Evolutionary conservation across 495 filamentous ascomycete genomes (phyloP), one percentile per base, ranked within the genome.

Genomic region (Penicillium psychrofluorescens): DNA sequence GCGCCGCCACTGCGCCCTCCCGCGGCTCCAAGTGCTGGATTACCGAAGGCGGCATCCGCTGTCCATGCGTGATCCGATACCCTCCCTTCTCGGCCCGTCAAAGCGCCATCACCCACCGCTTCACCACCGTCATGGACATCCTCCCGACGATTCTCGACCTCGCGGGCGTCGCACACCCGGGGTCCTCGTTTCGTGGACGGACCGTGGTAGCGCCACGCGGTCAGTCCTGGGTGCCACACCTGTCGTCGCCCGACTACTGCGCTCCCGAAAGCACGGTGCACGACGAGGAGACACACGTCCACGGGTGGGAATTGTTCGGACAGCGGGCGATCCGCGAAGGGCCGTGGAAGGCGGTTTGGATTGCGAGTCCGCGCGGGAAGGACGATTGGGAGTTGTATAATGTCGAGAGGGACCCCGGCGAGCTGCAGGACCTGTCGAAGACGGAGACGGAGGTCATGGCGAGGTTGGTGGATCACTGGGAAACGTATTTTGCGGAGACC

Each of bases 61-160:
- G 77, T 10, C 78, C 79, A 2, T 80, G 78, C 52, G 61, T 79
- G n/a, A 71, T 76, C 35, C 70, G 67, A 9, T 73, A 74, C 57
- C 66, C 72, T 11, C 49, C 58, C 8, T 43, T 44, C 2, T 41
- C 40, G 50, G 16, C 49, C 57, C 9, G 54, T 49, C 14, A 46
- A 54, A 1, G 27, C 40, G 53, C 64, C 7, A 72, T 84, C 48
- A 77, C 70, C 5, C 63, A 77, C 52, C 59, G 68, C 35, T 84
- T 81, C 62, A 67, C 71, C 27, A 84, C 76, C 0, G 75, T 83
- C 42, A 83, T 83, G 79, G 81, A 84, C 53, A 58, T 82, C 1
- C 73, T 72, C 11, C 79, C 77, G 2, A 78, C 75, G 2, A 72
- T 83, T 43, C 61, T 84, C 16, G 69, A 80, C 22, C 74, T 83